These are phyloP conservation scores for Groenewaldozyma salmanticensis DNA, from an alignment of 805 yeast genomes.

Conservation along the genomic window DNA sequence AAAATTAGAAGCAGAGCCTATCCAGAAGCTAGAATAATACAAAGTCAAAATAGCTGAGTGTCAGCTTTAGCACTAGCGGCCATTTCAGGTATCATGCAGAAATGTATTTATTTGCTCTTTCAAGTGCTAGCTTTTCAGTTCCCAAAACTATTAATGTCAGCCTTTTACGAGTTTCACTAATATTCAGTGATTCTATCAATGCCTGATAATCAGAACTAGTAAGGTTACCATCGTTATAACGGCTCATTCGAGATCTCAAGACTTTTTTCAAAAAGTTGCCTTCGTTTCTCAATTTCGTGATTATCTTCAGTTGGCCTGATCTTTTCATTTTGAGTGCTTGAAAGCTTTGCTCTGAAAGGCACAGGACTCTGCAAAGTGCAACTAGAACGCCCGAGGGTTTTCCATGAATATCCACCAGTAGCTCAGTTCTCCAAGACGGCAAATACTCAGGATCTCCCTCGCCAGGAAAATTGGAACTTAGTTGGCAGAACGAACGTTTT, in stretches of 20 bases:
- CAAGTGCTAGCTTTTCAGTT: constrained; percentile 25
- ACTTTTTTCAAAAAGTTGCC: constrained; percentile 8
- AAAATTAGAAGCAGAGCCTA: constrained; percentile 3
- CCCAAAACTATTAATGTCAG: constrained; percentile 20
- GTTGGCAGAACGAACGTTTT: not conserved
- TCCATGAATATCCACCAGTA: constrained; percentile 8
- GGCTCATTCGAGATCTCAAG: constrained; percentile 9
- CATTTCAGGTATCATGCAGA: too few species aligned
- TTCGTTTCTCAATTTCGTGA: constrained; percentile 6
- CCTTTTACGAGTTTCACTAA: constrained; percentile 6
- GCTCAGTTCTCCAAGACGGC: constrained; percentile 14
- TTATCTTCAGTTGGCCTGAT: constrained; percentile 9
- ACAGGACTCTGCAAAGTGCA: constrained; percentile 11
- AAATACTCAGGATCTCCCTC: constrained; percentile 13
- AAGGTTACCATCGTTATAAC: constrained; percentile 17
- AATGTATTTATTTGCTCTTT: constrained; percentile 10
- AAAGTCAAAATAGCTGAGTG: not conserved
- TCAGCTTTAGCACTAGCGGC: too few species aligned
- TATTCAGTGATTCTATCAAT: constrained; percentile 6
- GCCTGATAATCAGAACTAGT: constrained; percentile 17
- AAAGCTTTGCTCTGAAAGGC: constrained; percentile 12
- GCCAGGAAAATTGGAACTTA: too few species aligned
- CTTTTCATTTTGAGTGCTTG: constrained; percentile 12
- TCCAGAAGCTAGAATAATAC: not conserved
- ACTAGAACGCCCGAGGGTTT: constrained; percentile 13